Percentiles rank a stretch among this genome's conserved stretches.
Evolutionary conservation across 106 monocot species (phyloP).

Genomic region (Chionographis japonica): DNA sequence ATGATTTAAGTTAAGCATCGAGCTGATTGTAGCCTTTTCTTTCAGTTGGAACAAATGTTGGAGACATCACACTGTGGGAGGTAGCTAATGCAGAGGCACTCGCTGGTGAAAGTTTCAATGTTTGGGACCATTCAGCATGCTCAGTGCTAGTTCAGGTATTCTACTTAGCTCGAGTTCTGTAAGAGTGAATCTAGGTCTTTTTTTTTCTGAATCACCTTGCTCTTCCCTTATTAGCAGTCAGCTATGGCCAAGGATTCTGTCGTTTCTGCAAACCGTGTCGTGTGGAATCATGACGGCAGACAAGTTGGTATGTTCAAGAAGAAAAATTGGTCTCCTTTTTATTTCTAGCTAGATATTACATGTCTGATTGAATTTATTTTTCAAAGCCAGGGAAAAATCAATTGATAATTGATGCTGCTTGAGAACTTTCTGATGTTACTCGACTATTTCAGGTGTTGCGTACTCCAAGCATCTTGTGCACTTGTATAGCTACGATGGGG

Average conservation of each 20-base stretch:
- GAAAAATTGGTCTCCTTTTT: not conserved
- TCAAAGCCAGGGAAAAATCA: not conserved
- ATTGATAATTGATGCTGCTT: not conserved
- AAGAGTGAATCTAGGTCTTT: not conserved
- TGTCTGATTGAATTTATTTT: not conserved
- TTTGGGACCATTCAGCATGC: slow-evolving; percentile 30
- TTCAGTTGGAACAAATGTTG: slow-evolving; percentile 59
- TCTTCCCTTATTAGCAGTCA: slow-evolving; percentile 19
- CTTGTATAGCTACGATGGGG: slow-evolving; percentile 39
- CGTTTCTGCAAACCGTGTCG: slow-evolving; percentile 39
- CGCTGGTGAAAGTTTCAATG: slow-evolving; percentile 29
- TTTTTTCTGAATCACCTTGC: not conserved
- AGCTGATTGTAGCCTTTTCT: not conserved
- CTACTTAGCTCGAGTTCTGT: not conserved
- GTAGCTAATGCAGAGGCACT: slow-evolving; percentile 33
- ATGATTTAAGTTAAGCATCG: too few species aligned
- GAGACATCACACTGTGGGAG: slow-evolving; percentile 56
- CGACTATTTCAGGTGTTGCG: slow-evolving; percentile 19
- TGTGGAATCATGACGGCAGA: slow-evolving; percentile 40
- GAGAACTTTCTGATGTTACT: too few species aligned
- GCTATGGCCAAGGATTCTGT: slow-evolving; percentile 31
- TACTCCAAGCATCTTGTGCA: slow-evolving; percentile 66
- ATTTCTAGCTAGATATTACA: not conserved
- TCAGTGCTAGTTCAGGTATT: slow-evolving; percentile 34
- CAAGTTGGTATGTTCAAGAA: slow-evolving; percentile 32